Percentiles rank a stretch among this genome's conserved stretches.
Evolutionary conservation across 495 filamentous ascomycete genomes (phyloP).

Genomic region (Cladorrhinum samala): DNA sequence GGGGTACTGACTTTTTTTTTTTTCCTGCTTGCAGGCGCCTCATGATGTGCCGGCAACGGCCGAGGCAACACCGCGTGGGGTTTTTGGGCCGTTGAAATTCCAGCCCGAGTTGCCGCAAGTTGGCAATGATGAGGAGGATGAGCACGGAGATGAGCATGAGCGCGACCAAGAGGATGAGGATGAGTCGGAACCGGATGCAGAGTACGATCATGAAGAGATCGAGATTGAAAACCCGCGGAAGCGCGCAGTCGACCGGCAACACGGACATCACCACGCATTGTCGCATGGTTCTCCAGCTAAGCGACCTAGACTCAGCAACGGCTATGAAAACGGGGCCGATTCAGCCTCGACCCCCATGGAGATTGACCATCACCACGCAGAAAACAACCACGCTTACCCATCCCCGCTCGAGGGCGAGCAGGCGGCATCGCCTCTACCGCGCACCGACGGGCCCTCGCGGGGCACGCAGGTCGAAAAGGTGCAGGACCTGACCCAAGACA

Average conservation of each 20-base stretch:
- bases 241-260: slow-evolving; percentile 41
- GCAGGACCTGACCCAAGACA: slow-evolving; percentile 55
- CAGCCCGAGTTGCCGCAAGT: slow-evolving; percentile 25
- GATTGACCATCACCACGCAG: slow-evolving; percentile 40
- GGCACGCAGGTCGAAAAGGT: slow-evolving; percentile 69
- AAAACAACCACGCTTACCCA: slow-evolving; percentile 49
- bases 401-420: slow-evolving; percentile 52
- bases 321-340: slow-evolving; percentile 57
- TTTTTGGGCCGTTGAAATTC: slow-evolving; percentile 44
- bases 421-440: slow-evolving; percentile 47
- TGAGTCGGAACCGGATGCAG: slow-evolving; percentile 26
- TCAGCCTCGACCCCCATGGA: slow-evolving; percentile 55
- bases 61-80: slow-evolving; percentile 38
- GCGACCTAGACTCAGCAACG: slow-evolving; percentile 52
- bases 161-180: slow-evolving; percentile 27
- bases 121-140: slow-evolving; percentile 19
- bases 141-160: slow-evolving; percentile 9
- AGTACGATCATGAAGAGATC: slow-evolving; percentile 22
- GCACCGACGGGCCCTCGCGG: slow-evolving; percentile 59
- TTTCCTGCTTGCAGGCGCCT: slow-evolving; percentile 42
- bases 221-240: slow-evolving; percentile 46
- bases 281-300: slow-evolving; percentile 49
- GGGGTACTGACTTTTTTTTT: slow-evolving; percentile 38
- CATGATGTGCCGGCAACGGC: slow-evolving; percentile 39
- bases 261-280: slow-evolving; percentile 37